Evolutionary conservation across 352 stramenopile species (phyloP).

Genomic region (Globisporangium canariense): DNA sequence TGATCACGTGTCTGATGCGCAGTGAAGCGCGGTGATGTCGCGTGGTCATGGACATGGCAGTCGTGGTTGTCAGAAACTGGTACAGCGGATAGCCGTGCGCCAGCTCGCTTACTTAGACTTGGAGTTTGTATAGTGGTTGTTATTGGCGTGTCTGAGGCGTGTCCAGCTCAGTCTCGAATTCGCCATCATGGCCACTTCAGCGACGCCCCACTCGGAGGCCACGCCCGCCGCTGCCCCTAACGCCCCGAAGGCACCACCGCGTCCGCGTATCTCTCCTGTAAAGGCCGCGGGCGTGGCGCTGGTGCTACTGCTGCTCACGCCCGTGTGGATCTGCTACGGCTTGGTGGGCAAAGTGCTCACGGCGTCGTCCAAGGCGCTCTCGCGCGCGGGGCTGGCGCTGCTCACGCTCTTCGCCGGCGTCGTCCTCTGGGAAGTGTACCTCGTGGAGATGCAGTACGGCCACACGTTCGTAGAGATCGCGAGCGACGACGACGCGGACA

Average conservation of each 20-base stretch:
- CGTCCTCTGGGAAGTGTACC: constrained; percentile 22
- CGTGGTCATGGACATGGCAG: too few relatives aligned
- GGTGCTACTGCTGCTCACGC: constrained; percentile 30
- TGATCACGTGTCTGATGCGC: too few relatives aligned
- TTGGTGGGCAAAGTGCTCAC: constrained; percentile 38
- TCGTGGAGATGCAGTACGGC: constrained; percentile 14
- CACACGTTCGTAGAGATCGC: constrained; percentile 7
- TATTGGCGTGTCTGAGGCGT: too few relatives aligned
- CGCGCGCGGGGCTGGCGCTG: constrained; percentile 19
- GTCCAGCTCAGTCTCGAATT: too few relatives aligned
- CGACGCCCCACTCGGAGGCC: too few relatives aligned
- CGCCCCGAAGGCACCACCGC: neutral
- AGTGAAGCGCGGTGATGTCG: too few relatives aligned
- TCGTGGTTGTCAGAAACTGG: too few relatives aligned
- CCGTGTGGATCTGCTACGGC: constrained; percentile 43
- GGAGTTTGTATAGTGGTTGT: too few relatives aligned
- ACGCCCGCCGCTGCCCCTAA: neutral
- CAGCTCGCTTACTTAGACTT: too few relatives aligned
- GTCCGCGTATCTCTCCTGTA: constrained; percentile 20
- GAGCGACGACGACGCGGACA: constrained; percentile 8
- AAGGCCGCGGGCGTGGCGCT: constrained; percentile 26
- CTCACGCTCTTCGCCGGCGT: constrained; percentile 21
- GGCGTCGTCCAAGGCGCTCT: constrained; percentile 24
- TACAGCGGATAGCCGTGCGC: too few relatives aligned
- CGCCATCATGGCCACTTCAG: too few relatives aligned